These are phyloP conservation scores for Arthrobotrys musiformis DNA, from an alignment of 2,329 filamentous ascomycete genomes.

Conservation along the genomic window DNA sequence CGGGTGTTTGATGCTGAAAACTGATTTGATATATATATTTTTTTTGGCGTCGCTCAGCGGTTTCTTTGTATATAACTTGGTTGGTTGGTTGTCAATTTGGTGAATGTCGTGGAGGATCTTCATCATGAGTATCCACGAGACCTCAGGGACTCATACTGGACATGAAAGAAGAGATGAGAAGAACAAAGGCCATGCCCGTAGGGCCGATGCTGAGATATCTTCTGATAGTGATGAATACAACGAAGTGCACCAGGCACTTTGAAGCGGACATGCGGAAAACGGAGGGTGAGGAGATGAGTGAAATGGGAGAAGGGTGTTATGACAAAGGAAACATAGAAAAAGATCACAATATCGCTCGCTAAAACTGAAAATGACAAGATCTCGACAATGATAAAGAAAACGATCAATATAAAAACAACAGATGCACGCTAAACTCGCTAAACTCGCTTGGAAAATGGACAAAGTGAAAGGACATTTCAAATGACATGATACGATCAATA, in stretches of 20 bases:
- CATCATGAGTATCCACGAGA: slow-evolving; percentile 16
- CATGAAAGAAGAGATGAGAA: slow-evolving; percentile 30
- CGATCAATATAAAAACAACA: slow-evolving; percentile 30
- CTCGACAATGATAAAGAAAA: slow-evolving; percentile 35
- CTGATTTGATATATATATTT: slow-evolving; percentile 19
- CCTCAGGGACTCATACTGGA: slow-evolving; percentile 28
- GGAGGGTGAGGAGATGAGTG: slow-evolving; percentile 41
- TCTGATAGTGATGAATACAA: slow-evolving; percentile 44
- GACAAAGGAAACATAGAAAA: slow-evolving; percentile 52
- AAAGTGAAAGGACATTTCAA: slow-evolving; percentile 49
- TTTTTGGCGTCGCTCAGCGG: slow-evolving; percentile 51
- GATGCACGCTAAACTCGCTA: slow-evolving; percentile 56
- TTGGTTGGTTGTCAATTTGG: slow-evolving; percentile 29
- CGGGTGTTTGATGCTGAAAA: slow-evolving; percentile 8
- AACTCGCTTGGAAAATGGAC: slow-evolving; percentile 45
- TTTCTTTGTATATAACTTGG: slow-evolving; percentile 36
- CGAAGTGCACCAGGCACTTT: slow-evolving; percentile 55
- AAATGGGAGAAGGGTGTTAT: slow-evolving; percentile 31
- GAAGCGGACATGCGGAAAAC: slow-evolving; percentile 49
- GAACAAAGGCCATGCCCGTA: slow-evolving; percentile 43
- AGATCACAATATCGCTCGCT: slow-evolving; percentile 53
- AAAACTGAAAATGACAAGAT: slow-evolving; percentile 46
- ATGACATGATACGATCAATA: slow-evolving; percentile 53
- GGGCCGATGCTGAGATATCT: slow-evolving; percentile 48
- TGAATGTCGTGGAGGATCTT: slow-evolving; percentile 28